Base-by-base conservation (phyloP, 2,329 filamentous ascomycete species). In the Hymenoscyphus occultus region DNA sequence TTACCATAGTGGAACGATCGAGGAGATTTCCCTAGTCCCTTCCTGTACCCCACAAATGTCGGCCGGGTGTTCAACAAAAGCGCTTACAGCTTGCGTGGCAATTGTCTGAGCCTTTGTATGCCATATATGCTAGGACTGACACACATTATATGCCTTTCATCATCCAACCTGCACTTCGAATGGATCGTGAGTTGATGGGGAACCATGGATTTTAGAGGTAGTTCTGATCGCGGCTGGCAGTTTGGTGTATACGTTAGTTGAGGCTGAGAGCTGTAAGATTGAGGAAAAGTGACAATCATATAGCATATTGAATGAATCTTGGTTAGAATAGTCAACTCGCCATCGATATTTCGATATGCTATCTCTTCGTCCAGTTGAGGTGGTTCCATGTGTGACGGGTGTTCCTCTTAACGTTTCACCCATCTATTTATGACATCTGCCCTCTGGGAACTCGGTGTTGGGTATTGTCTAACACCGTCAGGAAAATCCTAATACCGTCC, bases 111-210 rank as follows among this genome's bases (percentile, higher is more conserved):
- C 77, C 77, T 1, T 67, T 80, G 0, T 76, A 79, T 59, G 67
- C 59, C 16, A 80, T 80, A 74, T 71, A 77, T 9, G 72, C 65
- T 65, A 78, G 80, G 39, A 83, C 76, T 3, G 80, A 84, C 62
- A 85, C 82, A 0, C 83, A 85, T 64, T 83, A 85, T 54, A 77
- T 85, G 65, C 81, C 82, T 0, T 85, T 85, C 68, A 84, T 85
- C 32, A 77, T 84, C 4, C 77, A 80, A 60, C 82, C 82, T 0
- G 78, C 80, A 1, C 70, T 83, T 0, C 77, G 78, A 28, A 75
- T 78, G 35, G 79, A 82, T 35, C 84, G 79, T 78, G 80, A 83
- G 48, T 70, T 84, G 5, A 80, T 77, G 0, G 77, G 78, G 0
- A 77, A 79, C 58, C 58, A 65, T 9, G 74, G n/a, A 80, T 79